Conservation (phyloP, 371 early-diverging fungal species). For the Mucor irregularis region DNA sequence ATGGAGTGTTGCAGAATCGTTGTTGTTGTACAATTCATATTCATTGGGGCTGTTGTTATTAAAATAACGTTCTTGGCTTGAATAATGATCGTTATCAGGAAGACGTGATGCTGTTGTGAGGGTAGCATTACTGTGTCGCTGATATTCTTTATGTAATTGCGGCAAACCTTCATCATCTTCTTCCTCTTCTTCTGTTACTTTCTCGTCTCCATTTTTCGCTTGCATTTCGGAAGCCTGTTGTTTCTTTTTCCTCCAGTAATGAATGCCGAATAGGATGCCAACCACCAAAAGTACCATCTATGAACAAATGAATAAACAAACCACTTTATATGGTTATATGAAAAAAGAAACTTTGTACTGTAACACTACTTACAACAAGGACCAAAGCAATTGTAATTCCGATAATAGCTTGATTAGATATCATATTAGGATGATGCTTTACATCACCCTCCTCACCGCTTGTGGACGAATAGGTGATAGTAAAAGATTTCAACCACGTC, state of each 20-base stretch:
- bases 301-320: background rate
- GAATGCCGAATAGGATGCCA: background rate
- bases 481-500: conserved; percentile 3
- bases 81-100: no score
- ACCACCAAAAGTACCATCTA: conserved; percentile 1
- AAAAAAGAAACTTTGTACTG: background rate
- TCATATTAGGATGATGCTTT: background rate
- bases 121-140: background rate
- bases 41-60: background rate
- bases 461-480: background rate
- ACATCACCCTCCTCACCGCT: background rate
- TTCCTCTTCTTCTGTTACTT: background rate
- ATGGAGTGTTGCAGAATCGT: conserved; percentile 8
- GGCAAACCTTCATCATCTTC: background rate
- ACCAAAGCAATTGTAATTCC: conserved; percentile 21
- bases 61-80: background rate
- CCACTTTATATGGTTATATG: conserved; percentile 11
- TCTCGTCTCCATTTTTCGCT: no score
- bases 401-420: conserved; percentile 3
- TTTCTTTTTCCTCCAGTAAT: background rate
- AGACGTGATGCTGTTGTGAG: background rate
- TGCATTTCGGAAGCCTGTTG: no score
- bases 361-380: conserved; percentile 9
- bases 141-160: conserved; percentile 6
- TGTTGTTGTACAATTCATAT: background rate